phyloP scores from a whole-genome alignment of 2,329 filamentous ascomycete genomes.

The Lasiodiplodia gonubiensis region DNA sequence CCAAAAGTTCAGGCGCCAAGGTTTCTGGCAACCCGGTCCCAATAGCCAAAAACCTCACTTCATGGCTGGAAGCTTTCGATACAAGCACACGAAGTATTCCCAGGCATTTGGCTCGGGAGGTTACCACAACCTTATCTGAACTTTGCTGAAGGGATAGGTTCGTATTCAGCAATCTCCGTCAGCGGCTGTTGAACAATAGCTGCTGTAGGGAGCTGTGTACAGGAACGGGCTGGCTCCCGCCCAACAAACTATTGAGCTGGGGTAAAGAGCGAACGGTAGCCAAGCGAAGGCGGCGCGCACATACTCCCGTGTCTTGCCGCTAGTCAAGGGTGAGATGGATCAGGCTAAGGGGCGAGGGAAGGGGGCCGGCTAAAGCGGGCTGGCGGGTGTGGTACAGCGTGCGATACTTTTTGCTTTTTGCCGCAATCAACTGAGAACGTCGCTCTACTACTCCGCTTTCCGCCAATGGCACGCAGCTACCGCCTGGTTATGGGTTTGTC shows the following conservation, averaged over 20 bases:
- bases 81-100: background rate
- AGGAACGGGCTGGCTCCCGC: constrained; percentile 7
- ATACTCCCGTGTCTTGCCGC: constrained; percentile 19
- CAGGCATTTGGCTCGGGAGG: background rate
- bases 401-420: background rate
- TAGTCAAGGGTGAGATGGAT: background rate
- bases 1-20: background rate
- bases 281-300: constrained; percentile 13
- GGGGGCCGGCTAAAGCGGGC: constrained; percentile 17
- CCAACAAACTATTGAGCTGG: constrained; percentile 12
- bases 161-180: background rate
- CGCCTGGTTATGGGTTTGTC: too few species aligned
- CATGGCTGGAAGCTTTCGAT: background rate
- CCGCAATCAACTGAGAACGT: constrained; percentile 17
- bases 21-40: background rate
- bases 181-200: background rate
- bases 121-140: constrained; percentile 13
- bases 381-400: background rate
- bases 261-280: background rate
- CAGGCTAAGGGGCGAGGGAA: background rate
- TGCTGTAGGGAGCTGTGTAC: background rate
- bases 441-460: background rate
- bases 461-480: background rate
- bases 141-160: background rate
- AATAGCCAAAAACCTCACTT: background rate